Evolutionary conservation across 2,329 filamentous ascomycete species (phyloP).

Genomic region (Alternaria arborescens): DNA sequence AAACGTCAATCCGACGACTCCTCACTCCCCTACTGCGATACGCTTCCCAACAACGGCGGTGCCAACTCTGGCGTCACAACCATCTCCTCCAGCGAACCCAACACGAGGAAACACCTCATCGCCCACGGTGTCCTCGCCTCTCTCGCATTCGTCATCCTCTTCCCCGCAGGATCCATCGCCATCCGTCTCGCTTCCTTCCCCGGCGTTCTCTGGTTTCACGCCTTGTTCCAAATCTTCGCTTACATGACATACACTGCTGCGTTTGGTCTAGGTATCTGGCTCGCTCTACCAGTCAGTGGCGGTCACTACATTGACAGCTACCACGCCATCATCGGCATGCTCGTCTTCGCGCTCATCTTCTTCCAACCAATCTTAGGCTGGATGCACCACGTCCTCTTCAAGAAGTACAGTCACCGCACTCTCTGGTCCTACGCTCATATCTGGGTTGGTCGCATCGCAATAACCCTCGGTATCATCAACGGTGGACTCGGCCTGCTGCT

Average conservation of each 20-base stretch:
- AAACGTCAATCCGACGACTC: conserved; percentile 16
- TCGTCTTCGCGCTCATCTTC: conserved; percentile 60
- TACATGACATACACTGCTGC: conserved; percentile 59
- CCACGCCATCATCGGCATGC: conserved; percentile 64
- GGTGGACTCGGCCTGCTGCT: conserved; percentile 64
- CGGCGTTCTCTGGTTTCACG: conserved; percentile 57
- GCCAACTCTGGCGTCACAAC: conserved; percentile 30
- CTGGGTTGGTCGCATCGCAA: conserved; percentile 62
- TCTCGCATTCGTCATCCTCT: conserved; percentile 57
- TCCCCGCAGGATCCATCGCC: conserved; percentile 55
- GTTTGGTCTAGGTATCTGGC: conserved; percentile 59
- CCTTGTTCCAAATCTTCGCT: conserved; percentile 58
- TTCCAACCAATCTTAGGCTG: conserved; percentile 64
- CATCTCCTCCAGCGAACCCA: conserved; percentile 9
- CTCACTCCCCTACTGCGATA: conserved; percentile 43
- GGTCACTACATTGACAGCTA: conserved; percentile 52
- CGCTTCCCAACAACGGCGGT: conserved; percentile 14
- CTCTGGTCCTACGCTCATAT: conserved; percentile 61
- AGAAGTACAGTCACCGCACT: conserved; percentile 56
- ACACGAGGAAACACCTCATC: conserved; percentile 35
- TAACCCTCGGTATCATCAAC: conserved; percentile 64
- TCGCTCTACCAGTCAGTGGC: background rate
- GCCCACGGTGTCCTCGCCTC: conserved; percentile 56
- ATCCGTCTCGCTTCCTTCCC: conserved; percentile 55
- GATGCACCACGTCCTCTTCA: conserved; percentile 62